Base-by-base conservation (phyloP, 805 yeast species). In the Spathaspora sp. region DNA sequence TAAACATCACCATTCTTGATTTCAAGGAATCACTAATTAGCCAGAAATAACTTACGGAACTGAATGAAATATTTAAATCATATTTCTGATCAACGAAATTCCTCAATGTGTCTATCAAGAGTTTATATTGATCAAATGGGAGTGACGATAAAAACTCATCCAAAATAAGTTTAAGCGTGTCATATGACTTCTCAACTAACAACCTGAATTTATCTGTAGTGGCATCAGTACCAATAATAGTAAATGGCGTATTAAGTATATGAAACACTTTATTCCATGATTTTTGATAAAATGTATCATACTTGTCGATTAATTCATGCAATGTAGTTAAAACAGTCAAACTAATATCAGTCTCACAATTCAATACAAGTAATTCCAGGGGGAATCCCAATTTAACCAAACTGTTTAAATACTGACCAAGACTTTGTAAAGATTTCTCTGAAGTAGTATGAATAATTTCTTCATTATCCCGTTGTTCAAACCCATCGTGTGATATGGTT, bases 31-130 rank as follows among this genome's bases (percentile, higher is more conserved):
- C 98, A 58, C 97, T 88, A 3, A 94, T 82, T 14, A 87, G 66
- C 98, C 98, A 93, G 61, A 91, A 92, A 57, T 91, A 87, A 58
- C 97, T 89, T 8, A 91, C 87, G 0, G 97, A 85, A 47, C 96
- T 89, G 63, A 93, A 91, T 0, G 97, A 89, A 18, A 90, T 88
- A 64, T 93, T 93, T 57, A 93, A 66, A 57, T 93, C 97, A 55
- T 73, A 75, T 1, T 66, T 69, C 60, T 94, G 98, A 1, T 77
- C 68, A 32, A 89, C 85, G 66, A 89, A 93, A 55, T 82, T 79
- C 59, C 77, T 80, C 38, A 93, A 71, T 1, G 92, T 82, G 55
- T 89, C 90, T 52, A 91, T 82, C 42, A 92, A 77, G 2, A 77
- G 73, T 52, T 78, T 79, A 38, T 89, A 73, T 50, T 85, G 86